phyloP scores from a whole-genome alignment of 306 rosid genomes.

The Acacia acuminata region DNA sequence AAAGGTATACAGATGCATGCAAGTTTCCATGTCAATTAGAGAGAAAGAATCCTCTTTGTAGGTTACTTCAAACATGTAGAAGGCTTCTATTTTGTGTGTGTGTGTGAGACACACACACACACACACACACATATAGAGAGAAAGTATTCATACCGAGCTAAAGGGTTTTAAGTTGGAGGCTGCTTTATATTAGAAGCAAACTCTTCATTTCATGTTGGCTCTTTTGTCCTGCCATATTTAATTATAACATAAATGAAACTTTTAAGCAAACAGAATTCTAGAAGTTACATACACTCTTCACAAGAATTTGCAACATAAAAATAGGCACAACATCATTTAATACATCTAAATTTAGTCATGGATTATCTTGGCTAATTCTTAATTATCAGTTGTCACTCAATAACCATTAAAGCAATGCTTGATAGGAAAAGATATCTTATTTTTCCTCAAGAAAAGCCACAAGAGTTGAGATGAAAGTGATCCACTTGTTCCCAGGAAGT shows the following conservation, averaged over 20 bases:
- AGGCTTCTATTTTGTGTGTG: too few relatives aligned
- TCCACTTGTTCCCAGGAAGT: conserved; percentile 82
- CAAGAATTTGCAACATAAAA: conserved; percentile 6
- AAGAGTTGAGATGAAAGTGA: conserved; percentile 41
- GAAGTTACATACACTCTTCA: background rate
- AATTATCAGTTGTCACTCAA: too few relatives aligned
- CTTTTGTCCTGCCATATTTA: conserved; percentile 60
- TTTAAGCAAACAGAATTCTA: background rate
- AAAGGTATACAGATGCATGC: background rate
- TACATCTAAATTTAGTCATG: conserved; percentile 7
- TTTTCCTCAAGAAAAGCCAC: background rate
- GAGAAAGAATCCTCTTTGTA: background rate
- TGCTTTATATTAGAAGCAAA: conserved; percentile 68
- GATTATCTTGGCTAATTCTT: background rate
- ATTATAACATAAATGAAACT: conserved; percentile 25
- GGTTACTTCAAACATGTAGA: background rate
- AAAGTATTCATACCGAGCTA: conserved; percentile 57
- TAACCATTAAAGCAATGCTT: too few relatives aligned
- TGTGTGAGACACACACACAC: background rate
- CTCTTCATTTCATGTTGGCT: conserved; percentile 93
- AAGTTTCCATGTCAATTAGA: conserved; percentile 15
- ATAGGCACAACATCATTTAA: conserved; percentile 19
- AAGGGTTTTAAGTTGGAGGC: conserved; percentile 53
- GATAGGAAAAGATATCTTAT: background rate
- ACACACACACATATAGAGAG: too few relatives aligned